Conservation (phyloP, 768 basidiomycete genomes). For the Peribolospora baueri region DNA sequence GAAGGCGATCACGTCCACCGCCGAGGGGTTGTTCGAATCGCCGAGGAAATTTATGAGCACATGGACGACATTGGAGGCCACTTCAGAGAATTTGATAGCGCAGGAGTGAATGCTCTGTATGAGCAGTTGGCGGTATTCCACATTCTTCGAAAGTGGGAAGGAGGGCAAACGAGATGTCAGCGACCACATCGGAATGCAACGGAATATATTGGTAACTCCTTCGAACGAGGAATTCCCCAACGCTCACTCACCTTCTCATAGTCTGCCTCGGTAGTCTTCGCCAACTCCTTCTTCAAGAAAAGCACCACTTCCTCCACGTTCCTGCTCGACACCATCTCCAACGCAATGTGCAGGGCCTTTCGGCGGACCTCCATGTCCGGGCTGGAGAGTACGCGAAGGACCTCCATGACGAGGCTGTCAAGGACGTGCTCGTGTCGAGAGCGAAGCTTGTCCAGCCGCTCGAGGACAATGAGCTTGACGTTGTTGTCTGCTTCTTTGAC, state of each 20-base stretch:
- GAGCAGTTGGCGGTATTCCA: constrained; percentile 83
- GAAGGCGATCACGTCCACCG: constrained; percentile 78
- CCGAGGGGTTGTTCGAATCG: constrained; percentile 81
- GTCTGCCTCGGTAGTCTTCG: constrained; percentile 56
- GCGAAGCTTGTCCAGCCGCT: constrained; percentile 60
- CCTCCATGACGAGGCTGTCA: constrained; percentile 81
- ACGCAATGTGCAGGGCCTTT: constrained; percentile 67
- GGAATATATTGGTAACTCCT: background rate
- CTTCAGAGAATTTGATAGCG: constrained; percentile 87
- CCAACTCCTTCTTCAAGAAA: constrained; percentile 94
- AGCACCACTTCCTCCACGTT: constrained; percentile 91
- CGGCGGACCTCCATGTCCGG: constrained; percentile 90
- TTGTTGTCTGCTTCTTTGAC: constrained; percentile 97
- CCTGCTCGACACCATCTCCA: constrained; percentile 76
- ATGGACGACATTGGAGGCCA: constrained; percentile 78
- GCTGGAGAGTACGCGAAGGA: constrained; percentile 54
- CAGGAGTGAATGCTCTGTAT: constrained; percentile 94
- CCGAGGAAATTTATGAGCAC: constrained; percentile 54
- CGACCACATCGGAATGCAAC: background rate
- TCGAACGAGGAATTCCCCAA: no score
- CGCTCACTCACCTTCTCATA: constrained; percentile 51
- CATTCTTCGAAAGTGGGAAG: constrained; percentile 29
- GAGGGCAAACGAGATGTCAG: background rate
- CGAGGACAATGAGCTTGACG: constrained; percentile 88
- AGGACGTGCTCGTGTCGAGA: constrained; percentile 61